A percentile compares a stretch with the other conserved stretches of the same genome.
Conservation (phyloP, 352 stramenopile genomes). For the Phytopythium mirpurense region DNA sequence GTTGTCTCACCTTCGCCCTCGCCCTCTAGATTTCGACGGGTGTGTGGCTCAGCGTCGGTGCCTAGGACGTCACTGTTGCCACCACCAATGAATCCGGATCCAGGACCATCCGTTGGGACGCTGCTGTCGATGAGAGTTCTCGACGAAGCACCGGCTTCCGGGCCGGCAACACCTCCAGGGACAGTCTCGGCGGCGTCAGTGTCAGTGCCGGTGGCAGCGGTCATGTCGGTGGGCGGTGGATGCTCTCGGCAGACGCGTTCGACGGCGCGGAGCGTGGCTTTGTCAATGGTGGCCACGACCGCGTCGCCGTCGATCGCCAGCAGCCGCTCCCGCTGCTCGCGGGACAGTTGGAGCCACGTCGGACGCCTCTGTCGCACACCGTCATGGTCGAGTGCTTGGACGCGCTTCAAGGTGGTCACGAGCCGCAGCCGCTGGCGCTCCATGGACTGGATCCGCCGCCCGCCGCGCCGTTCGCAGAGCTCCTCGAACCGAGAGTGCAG, state of each 20-base stretch:
- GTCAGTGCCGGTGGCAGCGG: neutral
- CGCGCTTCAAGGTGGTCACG: slow-evolving; percentile 21
- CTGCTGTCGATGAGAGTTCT: neutral
- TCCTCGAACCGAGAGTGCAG: slow-evolving; percentile 16
- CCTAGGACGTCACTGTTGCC: neutral
- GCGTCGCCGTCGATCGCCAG: slow-evolving; percentile 10
- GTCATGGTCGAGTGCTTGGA: slow-evolving; percentile 19
- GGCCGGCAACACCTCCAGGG: neutral
- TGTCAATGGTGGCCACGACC: slow-evolving; percentile 14
- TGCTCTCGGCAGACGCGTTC: slow-evolving; percentile 12
- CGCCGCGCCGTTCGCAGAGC: slow-evolving; percentile 13
- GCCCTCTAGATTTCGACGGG: neutral
- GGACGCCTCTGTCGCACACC: slow-evolving; percentile 7
- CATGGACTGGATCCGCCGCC: slow-evolving; percentile 9
- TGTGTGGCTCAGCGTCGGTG: neutral
- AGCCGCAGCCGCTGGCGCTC: slow-evolving; percentile 27
- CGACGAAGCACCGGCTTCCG: neutral
- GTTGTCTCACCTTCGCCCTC: neutral
- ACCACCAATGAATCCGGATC: neutral
- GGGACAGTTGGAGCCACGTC: slow-evolving; percentile 23
- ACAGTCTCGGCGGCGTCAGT: neutral
- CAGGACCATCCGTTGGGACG: neutral
- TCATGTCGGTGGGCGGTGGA: neutral
- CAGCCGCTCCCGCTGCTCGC: slow-evolving; percentile 16
- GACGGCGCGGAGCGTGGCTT: slow-evolving; percentile 18